Conservation (phyloP, 768 basidiomycete species). For the Gautieria morchelliformis region DNA sequence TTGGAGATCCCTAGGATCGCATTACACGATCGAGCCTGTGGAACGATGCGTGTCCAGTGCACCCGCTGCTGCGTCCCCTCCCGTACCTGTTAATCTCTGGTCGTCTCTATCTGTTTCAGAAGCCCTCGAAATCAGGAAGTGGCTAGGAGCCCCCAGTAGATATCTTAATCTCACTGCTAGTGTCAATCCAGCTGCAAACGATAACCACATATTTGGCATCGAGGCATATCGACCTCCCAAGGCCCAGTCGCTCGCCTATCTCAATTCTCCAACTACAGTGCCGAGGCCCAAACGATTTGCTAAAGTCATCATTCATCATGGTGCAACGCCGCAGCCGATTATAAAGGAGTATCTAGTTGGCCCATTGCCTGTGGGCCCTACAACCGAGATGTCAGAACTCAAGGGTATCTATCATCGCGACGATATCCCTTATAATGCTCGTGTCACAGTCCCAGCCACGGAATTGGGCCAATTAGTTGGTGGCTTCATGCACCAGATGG, state of each 20-base stretch:
- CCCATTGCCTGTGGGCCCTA: conserved; percentile 37
- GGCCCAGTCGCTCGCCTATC: conserved; percentile 34
- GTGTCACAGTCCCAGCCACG: conserved; percentile 25
- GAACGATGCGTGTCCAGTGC: conserved; percentile 26
- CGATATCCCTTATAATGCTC: conserved; percentile 46
- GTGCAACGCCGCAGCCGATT: conserved; percentile 29
- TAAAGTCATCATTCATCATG: conserved; percentile 43
- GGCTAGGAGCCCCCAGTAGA: conserved; percentile 34
- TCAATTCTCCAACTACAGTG: conserved; percentile 24
- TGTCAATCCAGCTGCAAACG: conserved; percentile 24
- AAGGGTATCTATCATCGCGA: conserved; percentile 44
- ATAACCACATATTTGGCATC: conserved; percentile 43
- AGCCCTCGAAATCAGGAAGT: conserved; percentile 32
- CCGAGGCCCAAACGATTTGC: conserved; percentile 32
- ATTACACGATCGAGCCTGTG: conserved; percentile 8
- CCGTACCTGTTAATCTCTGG: conserved; percentile 42
- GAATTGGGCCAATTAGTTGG: conserved; percentile 25
- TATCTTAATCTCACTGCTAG: conserved; percentile 39
- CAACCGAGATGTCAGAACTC: conserved; percentile 32
- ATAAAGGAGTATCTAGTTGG: conserved; percentile 50
- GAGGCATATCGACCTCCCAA: conserved; percentile 44
- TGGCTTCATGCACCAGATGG: conserved; percentile 26
- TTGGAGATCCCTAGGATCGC: too few species aligned
- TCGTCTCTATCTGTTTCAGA: conserved; percentile 38
- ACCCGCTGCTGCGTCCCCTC: conserved; percentile 28